Evolutionary conservation across 306 rosid genomes (phyloP).

Genomic region (Urtica urens): DNA sequence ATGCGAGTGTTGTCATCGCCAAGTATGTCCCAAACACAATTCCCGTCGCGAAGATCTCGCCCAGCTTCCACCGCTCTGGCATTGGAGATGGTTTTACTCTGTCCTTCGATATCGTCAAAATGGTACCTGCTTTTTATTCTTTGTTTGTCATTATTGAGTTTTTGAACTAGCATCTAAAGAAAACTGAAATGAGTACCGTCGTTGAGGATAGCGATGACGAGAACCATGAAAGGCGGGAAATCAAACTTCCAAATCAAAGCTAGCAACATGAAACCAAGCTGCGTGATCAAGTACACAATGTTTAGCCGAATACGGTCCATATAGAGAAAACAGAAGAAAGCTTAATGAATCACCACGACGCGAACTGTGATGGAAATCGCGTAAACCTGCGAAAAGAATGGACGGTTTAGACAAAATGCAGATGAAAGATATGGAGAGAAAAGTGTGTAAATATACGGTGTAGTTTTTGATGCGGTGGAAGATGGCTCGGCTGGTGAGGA

Average conservation of each 20-base stretch:
- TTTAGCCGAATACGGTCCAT: too few species aligned
- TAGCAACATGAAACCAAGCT: conserved; percentile 87
- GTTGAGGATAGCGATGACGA: conserved; percentile 76
- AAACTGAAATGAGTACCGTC: conserved; percentile 37
- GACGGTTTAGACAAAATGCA: background rate
- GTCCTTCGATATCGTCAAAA: conserved; percentile 84
- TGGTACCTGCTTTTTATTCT: conserved; percentile 38
- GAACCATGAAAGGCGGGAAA: conserved; percentile 92
- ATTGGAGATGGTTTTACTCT: conserved; percentile 80
- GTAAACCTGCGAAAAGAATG: conserved; percentile 47
- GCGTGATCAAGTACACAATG: too few species aligned
- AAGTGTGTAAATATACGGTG: conserved; percentile 24
- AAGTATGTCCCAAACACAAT: conserved; percentile 65
- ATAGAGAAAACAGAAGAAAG: too few species aligned
- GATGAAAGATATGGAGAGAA: background rate
- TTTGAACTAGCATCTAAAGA: background rate
- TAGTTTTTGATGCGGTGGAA: conserved; percentile 90
- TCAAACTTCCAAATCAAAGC: conserved; percentile 84
- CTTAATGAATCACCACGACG: conserved; percentile 83
- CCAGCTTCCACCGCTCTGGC: conserved; percentile 87
- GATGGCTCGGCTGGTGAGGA: conserved; percentile 80
- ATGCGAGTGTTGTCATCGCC: conserved; percentile 86
- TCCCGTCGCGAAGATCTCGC: conserved; percentile 73
- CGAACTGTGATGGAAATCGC: conserved; percentile 90
- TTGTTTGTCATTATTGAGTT: background rate